Evolutionary conservation across 305 asterid species (phyloP).

Genomic region (Solanum hybrid): DNA sequence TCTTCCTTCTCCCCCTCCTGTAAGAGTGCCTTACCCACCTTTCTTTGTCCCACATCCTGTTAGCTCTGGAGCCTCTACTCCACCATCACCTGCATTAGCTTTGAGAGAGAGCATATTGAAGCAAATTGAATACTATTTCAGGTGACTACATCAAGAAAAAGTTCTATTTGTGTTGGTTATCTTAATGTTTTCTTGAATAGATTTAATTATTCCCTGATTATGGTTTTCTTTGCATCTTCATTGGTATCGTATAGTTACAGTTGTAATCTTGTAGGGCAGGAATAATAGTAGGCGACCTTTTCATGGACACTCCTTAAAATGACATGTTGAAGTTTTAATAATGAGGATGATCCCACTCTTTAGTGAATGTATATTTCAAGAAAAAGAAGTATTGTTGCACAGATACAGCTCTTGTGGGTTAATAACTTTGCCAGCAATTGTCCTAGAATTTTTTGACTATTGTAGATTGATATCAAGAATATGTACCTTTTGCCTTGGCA

Average conservation of each 20-base stretch:
- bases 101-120: slow-evolving; percentile 46
- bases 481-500: slow-evolving; percentile 24
- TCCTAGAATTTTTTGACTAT: background rate
- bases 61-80: slow-evolving; percentile 44
- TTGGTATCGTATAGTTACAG: background rate
- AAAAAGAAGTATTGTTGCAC: background rate
- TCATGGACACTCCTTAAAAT: background rate
- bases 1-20: slow-evolving; percentile 57
- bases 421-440: background rate
- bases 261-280: background rate
- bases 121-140: slow-evolving; percentile 96
- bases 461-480: slow-evolving; percentile 2
- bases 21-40: slow-evolving; percentile 60
- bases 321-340: background rate
- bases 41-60: slow-evolving; percentile 47
- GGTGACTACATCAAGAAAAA: slow-evolving; percentile 31
- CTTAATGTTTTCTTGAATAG: background rate
- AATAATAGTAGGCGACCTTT: background rate
- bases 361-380: background rate
- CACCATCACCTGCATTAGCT: slow-evolving; percentile 35
- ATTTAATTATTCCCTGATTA: background rate
- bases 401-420: background rate
- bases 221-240: background rate
- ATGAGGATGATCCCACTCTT: background rate
- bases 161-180: background rate